Evolutionary conservation across 768 basidiomycete genomes (phyloP).

Genomic region (Lepiota venenata): DNA sequence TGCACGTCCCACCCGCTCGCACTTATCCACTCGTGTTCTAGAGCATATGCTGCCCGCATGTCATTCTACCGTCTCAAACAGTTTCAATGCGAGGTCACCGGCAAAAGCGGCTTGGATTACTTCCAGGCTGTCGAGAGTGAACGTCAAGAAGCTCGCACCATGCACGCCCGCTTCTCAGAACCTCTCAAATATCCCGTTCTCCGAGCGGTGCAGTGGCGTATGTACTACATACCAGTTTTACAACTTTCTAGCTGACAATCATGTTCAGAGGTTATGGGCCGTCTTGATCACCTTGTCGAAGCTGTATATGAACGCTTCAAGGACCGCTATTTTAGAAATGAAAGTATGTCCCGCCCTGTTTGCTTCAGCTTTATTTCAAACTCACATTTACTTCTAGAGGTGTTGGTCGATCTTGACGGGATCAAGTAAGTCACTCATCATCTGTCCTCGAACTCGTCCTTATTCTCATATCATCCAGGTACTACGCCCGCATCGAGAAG

Average conservation of each 20-base stretch:
- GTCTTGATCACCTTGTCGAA: slow-evolving; percentile 93
- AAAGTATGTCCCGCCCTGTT: slow-evolving; percentile 57
- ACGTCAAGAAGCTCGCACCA: slow-evolving; percentile 79
- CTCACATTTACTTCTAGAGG: slow-evolving; percentile 44
- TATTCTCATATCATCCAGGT: slow-evolving; percentile 43
- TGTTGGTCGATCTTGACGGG: slow-evolving; percentile 83
- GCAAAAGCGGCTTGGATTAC: slow-evolving; percentile 91
- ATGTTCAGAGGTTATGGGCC: slow-evolving; percentile 87
- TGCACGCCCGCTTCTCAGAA: slow-evolving; percentile 91
- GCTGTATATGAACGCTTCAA: slow-evolving; percentile 95
- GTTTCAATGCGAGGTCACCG: slow-evolving; percentile 97
- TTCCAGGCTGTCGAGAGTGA: slow-evolving; percentile 94
- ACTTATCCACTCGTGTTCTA: slow-evolving; percentile 26
- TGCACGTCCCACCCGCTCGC: slow-evolving; percentile 21
- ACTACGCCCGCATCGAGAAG: slow-evolving; percentile 76
- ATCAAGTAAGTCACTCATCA: slow-evolving; percentile 59
- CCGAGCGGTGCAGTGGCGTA: slow-evolving; percentile 95
- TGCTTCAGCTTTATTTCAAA: slow-evolving; percentile 15
- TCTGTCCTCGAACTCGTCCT: slow-evolving; percentile 3
- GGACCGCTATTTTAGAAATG: slow-evolving; percentile 88
- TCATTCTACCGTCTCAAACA: slow-evolving; percentile 92
- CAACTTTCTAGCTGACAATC: slow-evolving; percentile 14
- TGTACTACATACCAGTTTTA: slow-evolving; percentile 34
- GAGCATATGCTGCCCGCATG: slow-evolving; percentile 86
- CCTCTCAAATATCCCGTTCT: slow-evolving; percentile 90